Evolutionary conservation across 345 rosid species (phyloP).

Genomic region (Hypericum androsaemum): DNA sequence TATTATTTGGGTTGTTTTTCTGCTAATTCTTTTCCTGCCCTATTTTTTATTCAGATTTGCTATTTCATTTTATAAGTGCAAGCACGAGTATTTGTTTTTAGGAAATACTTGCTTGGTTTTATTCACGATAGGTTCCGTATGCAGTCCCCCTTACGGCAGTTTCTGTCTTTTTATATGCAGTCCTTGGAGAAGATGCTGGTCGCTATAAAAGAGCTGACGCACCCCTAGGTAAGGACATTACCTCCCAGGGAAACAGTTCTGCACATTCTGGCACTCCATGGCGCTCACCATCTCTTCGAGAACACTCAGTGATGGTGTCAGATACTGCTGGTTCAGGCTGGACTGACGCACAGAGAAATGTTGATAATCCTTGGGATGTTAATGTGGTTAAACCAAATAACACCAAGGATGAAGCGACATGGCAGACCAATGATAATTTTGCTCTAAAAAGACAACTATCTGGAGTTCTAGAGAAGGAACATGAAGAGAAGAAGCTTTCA

Average conservation of each 20-base stretch:
- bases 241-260: constrained; percentile 34
- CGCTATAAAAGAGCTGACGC: constrained; percentile 34
- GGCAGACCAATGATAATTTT: constrained; percentile 48
- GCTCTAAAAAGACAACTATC: constrained; percentile 51
- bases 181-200: constrained; percentile 34
- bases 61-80: no score
- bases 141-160: not conserved
- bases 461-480: constrained; percentile 54
- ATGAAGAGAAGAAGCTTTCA: constrained; percentile 48
- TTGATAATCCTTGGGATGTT: constrained; percentile 33
- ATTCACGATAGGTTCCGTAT: no score
- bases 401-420: constrained; percentile 45
- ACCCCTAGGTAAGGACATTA: constrained; percentile 31
- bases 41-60: no score
- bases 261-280: constrained; percentile 34
- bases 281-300: constrained; percentile 47
- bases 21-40: no score
- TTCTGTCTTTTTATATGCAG: constrained; percentile 32
- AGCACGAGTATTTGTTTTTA: no score
- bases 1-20: no score
- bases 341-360: constrained; percentile 41
- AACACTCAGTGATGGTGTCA: constrained; percentile 28
- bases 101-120: no score
- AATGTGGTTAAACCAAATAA: constrained; percentile 31
- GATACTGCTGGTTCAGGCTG: constrained; percentile 36